Conservation (phyloP, 1,139 yeast genomes). For the Pichia sp. region DNA sequence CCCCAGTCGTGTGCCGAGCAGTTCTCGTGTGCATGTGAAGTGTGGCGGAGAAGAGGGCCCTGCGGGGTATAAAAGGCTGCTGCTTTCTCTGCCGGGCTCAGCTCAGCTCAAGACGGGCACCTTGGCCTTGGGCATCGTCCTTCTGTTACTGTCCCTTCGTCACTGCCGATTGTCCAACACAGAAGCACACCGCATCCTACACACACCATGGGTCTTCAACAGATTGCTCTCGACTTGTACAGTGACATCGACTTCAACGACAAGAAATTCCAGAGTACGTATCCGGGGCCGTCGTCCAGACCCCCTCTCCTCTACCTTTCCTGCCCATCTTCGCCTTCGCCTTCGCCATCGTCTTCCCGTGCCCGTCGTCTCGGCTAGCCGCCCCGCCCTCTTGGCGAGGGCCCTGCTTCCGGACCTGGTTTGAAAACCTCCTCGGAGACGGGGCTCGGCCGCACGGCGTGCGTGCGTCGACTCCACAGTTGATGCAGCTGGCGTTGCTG, state of each 20-base stretch:
- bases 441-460: too few relatives aligned
- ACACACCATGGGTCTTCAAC: constrained; percentile 15
- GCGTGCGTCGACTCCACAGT: too few relatives aligned
- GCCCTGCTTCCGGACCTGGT: too few relatives aligned
- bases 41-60: not conserved
- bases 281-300: not conserved
- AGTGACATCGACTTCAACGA: constrained; percentile 31
- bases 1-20: not conserved
- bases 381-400: too few relatives aligned
- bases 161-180: not conserved
- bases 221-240: constrained; percentile 22
- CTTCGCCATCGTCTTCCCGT: too few relatives aligned
- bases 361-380: too few relatives aligned
- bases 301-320: not conserved
- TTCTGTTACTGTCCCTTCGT: too few relatives aligned
- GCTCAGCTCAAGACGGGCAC: too few relatives aligned
- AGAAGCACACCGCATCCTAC: not conserved
- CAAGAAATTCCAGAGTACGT: constrained; percentile 29
- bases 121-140: too few relatives aligned
- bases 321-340: too few relatives aligned
- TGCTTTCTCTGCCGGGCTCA: not conserved
- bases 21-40: constrained; percentile 9
- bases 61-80: constrained; percentile 3
- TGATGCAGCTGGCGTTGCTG: too few relatives aligned
- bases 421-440: too few relatives aligned